These are phyloP conservation scores for Trametes sanguinea DNA, from an alignment of 768 basidiomycete species.

Conservation along the genomic window DNA sequence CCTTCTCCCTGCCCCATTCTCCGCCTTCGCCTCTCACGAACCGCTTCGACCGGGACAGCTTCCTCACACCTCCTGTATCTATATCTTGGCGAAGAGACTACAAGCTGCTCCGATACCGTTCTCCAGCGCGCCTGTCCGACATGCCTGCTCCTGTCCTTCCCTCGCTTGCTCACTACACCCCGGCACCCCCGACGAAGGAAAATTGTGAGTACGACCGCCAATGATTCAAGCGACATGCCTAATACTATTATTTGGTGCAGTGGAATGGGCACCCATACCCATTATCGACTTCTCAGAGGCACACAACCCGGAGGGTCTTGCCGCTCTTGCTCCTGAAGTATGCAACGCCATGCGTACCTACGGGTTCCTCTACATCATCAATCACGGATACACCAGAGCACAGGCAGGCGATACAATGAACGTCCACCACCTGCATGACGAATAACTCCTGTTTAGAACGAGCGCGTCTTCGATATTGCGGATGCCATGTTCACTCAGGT, in stretches of 20 bases:
- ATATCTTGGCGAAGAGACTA: not conserved
- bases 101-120: too few relatives aligned
- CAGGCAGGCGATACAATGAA: slow-evolving; percentile 6
- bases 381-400: slow-evolving; percentile 19
- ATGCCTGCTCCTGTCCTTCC: slow-evolving; percentile 1
- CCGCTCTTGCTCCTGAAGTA: slow-evolving; percentile 41
- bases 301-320: slow-evolving; percentile 40
- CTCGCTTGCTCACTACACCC: slow-evolving; percentile 2
- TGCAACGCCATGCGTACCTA: slow-evolving; percentile 47
- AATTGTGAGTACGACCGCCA: not conserved
- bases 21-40: too few relatives aligned
- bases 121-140: not conserved
- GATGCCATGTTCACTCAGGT: slow-evolving; percentile 39
- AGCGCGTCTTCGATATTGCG: slow-evolving; percentile 40
- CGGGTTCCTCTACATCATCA: slow-evolving; percentile 42
- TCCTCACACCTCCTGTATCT: not conserved
- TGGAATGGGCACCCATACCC: slow-evolving; percentile 53
- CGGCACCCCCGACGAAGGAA: slow-evolving; percentile 6
- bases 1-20: too few relatives aligned
- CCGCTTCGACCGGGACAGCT: too few relatives aligned
- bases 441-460: slow-evolving; percentile 38
- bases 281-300: slow-evolving; percentile 52
- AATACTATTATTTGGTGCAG: slow-evolving; percentile 22
- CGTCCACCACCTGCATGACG: not conserved
- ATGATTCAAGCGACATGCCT: too few relatives aligned